These are phyloP conservation scores for Kokia cookei DNA, from an alignment of 441 rosid genomes.

Conservation along the genomic window DNA sequence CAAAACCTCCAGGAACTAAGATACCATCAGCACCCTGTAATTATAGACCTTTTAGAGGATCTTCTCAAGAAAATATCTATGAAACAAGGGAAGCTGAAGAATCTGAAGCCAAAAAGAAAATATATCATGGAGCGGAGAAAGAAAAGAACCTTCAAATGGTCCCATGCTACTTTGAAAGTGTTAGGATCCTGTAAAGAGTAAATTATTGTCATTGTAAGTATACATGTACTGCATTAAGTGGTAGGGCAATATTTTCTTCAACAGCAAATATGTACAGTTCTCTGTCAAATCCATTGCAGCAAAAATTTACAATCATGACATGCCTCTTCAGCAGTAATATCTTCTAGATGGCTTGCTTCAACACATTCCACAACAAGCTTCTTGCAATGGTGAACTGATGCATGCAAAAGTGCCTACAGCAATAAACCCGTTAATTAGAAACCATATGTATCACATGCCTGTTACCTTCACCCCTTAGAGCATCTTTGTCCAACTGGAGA, in stretches of 20 bases:
- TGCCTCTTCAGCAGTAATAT: constrained; percentile 47
- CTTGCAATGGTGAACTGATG: constrained; percentile 55
- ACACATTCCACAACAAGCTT: constrained; percentile 78
- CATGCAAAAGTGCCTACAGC: constrained; percentile 83
- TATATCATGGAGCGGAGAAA: background rate
- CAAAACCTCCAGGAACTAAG: constrained; percentile 99
- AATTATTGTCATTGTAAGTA: background rate
- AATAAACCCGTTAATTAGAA: constrained; percentile 3
- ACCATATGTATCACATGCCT: background rate
- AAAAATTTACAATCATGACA: constrained; percentile 13
- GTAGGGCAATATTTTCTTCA: background rate
- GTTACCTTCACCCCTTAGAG: background rate
- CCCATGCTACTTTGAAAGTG: constrained; percentile 55
- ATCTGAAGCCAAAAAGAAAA: background rate
- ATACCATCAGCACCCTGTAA: constrained; percentile 83
- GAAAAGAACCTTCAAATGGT: constrained; percentile 40
- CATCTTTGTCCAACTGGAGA: background rate
- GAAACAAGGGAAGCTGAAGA: background rate
- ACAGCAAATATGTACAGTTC: background rate
- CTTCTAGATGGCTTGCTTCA: constrained; percentile 83
- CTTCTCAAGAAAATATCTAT: background rate
- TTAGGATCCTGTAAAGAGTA: constrained; percentile 35
- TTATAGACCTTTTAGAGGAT: constrained; percentile 8
- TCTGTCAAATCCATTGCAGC: background rate
- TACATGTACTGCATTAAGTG: background rate